Evolutionary conservation across 352 stramenopile genomes (phyloP).

Genomic region (Pythium periplocum): DNA sequence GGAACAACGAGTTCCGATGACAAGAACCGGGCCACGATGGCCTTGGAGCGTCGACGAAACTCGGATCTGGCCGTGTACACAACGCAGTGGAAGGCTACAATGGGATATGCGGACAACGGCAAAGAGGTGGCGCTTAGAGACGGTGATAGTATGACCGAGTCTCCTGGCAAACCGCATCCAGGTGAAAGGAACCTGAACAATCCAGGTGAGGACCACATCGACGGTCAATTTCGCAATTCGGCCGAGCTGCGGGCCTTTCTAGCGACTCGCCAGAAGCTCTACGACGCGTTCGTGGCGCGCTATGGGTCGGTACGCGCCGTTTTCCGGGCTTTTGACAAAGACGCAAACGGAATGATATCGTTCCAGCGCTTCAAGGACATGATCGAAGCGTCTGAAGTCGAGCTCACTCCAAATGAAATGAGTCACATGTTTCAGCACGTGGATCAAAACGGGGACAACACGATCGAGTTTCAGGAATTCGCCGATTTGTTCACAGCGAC

Average conservation of each 20-base stretch:
- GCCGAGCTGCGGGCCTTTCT: constrained; percentile 19
- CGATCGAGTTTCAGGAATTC: constrained; percentile 67
- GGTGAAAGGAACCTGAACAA: background rate
- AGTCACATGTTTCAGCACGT: constrained; percentile 45
- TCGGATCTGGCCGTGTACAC: constrained; percentile 12
- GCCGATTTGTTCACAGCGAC: constrained; percentile 58
- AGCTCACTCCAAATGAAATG: constrained; percentile 35
- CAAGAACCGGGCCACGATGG: too few relatives aligned
- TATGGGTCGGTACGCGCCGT: constrained; percentile 77
- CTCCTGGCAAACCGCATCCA: too few relatives aligned
- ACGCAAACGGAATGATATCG: constrained; percentile 63
- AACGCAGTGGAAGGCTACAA: constrained; percentile 1
- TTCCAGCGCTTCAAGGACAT: constrained; percentile 71
- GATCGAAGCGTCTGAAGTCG: constrained; percentile 59
- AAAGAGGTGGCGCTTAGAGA: too few relatives aligned
- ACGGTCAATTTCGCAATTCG: background rate
- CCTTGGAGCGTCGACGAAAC: too few relatives aligned
- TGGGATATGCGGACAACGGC: too few relatives aligned
- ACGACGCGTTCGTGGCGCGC: constrained; percentile 59
- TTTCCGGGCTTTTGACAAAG: constrained; percentile 66
- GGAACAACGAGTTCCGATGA: too few relatives aligned
- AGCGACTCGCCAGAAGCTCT: constrained; percentile 45
- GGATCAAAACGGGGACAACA: constrained; percentile 69
- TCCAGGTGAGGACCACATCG: background rate
- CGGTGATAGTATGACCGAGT: too few relatives aligned